Percentiles rank a stretch among this genome's conserved stretches.
Evolutionary conservation across 805 yeast genomes (phyloP).

Genomic region (Phaffomyces opuntiae): DNA sequence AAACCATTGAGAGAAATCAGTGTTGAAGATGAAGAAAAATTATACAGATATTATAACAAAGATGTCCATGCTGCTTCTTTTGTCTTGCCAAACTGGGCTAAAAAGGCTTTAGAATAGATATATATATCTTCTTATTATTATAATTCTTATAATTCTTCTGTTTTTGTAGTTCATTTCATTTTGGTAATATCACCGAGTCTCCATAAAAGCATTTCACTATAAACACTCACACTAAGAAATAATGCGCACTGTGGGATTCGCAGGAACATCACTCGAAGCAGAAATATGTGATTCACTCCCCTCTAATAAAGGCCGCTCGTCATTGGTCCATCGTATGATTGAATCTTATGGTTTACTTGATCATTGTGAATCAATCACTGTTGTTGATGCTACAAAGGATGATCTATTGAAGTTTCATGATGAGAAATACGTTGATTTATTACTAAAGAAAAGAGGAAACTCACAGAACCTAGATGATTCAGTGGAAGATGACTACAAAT

Average conservation of each 20-base stretch:
- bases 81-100: conserved; percentile 89
- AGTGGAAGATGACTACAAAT: background rate
- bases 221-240: background rate
- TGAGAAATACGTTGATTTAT: conserved; percentile 29
- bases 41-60: conserved; percentile 77
- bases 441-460: conserved; percentile 18
- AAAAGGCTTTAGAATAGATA: conserved; percentile 34
- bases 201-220: too few relatives aligned
- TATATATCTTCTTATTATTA: background rate
- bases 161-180: too few relatives aligned
- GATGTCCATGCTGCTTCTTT: conserved; percentile 84
- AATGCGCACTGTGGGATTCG: conserved; percentile 1
- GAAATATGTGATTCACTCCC: conserved; percentile 38
- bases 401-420: conserved; percentile 49
- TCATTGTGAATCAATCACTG: conserved; percentile 21
- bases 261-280: conserved; percentile 6
- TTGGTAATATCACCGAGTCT: background rate
- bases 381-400: conserved; percentile 23
- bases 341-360: conserved; percentile 32
- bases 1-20: conserved; percentile 63
- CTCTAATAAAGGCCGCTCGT: conserved; percentile 44
- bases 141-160: background rate
- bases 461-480: background rate
- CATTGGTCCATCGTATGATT: conserved; percentile 35
- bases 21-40: conserved; percentile 51